Conservation (phyloP, 2,329 filamentous ascomycete genomes). For the Scorias spongiosa region DNA sequence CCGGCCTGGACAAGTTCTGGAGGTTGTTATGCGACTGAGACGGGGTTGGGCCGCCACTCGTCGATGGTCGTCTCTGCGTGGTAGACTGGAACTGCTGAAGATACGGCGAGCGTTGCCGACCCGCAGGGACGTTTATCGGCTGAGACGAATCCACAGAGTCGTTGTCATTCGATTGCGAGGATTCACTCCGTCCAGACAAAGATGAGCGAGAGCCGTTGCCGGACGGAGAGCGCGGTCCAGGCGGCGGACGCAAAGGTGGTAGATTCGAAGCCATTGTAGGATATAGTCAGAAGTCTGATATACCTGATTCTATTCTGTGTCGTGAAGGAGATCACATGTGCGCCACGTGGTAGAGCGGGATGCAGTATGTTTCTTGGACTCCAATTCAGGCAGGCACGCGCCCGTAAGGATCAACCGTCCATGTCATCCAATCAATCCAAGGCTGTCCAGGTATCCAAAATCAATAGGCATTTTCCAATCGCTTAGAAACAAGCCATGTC, state of each 20-base stretch:
- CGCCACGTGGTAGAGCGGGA: background rate
- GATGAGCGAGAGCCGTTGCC: slow-evolving; percentile 19
- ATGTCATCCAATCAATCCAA: no score
- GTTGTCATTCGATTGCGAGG: slow-evolving; percentile 18
- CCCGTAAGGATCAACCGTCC: no score
- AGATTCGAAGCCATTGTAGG: slow-evolving; percentile 12
- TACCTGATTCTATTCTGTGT: slow-evolving; percentile 1
- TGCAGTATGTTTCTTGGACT: no score
- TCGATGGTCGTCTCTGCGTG: slow-evolving; percentile 15
- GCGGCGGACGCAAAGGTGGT: slow-evolving; percentile 16
- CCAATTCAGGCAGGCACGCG: no score
- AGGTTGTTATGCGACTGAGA: slow-evolving; percentile 16
- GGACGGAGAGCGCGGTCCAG: slow-evolving; percentile 16
- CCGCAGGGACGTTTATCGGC: slow-evolving; percentile 20
- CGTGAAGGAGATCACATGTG: background rate
- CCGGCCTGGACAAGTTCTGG: slow-evolving; percentile 20
- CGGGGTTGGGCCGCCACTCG: slow-evolving; percentile 17
- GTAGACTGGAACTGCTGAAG: slow-evolving; percentile 7
- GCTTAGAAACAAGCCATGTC: no score
- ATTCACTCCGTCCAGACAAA: slow-evolving; percentile 20
- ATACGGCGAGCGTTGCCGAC: slow-evolving; percentile 23
- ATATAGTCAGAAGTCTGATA: no score
- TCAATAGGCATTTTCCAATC: no score
- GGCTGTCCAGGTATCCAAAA: no score
- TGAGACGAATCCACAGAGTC: slow-evolving; percentile 23